Conservation (phyloP, 805 yeast genomes). For the Candida verbasci region DNA sequence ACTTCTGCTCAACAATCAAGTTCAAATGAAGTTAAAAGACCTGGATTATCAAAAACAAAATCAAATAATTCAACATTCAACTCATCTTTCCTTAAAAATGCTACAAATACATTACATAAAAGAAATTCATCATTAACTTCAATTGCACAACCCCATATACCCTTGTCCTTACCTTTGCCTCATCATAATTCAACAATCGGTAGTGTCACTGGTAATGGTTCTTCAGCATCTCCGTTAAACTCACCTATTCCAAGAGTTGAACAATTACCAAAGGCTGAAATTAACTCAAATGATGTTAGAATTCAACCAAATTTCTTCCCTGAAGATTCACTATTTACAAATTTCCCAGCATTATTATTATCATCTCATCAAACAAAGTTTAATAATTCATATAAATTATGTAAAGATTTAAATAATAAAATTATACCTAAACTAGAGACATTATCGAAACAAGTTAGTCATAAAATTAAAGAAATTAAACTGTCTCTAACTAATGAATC, state of each 20-base stretch:
- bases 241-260: constrained; percentile 1
- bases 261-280: constrained; percentile 2
- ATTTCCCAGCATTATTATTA: constrained; percentile 28
- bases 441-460: constrained; percentile 28
- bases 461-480: constrained; percentile 40
- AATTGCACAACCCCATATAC: constrained; percentile 1
- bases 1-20: no score
- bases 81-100: constrained; percentile 10
- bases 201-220: neutral
- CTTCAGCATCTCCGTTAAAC: constrained; percentile 1
- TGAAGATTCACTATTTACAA: constrained; percentile 17
- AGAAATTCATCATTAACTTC: constrained; percentile 13
- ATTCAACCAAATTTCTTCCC: constrained; percentile 18
- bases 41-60: constrained; percentile 21
- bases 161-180: constrained; percentile 3
- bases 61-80: constrained; percentile 13
- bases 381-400: constrained; percentile 22
- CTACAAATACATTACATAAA: constrained; percentile 11
- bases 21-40: constrained; percentile 13
- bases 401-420: constrained; percentile 28
- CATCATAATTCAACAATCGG: neutral
- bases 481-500: constrained; percentile 37
- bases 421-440: constrained; percentile 35
- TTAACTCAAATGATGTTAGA: constrained; percentile 13
- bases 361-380: constrained; percentile 30